Evolutionary conservation across 148 eudicot genomes (phyloP).

Genomic region (Polygonum aviculare): DNA sequence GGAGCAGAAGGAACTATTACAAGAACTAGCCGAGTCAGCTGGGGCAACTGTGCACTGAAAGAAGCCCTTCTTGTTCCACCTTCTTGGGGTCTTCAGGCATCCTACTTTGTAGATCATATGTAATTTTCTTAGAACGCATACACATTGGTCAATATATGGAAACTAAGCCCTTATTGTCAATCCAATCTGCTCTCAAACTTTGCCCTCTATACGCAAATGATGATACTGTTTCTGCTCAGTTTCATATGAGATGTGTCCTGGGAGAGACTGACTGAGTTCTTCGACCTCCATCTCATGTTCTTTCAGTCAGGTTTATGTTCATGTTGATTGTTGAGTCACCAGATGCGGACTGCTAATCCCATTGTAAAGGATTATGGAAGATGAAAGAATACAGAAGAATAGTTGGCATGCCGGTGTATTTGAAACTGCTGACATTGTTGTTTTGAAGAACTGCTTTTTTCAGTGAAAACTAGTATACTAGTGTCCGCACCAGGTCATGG

Average conservation of each 20-base stretch:
- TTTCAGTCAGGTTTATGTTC: neutral
- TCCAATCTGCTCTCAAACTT: neutral
- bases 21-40: slow-evolving; percentile 75
- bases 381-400: too few relatives aligned
- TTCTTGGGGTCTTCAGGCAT: neutral
- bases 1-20: slow-evolving; percentile 82
- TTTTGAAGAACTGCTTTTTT: too few relatives aligned
- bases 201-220: neutral
- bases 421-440: too few relatives aligned
- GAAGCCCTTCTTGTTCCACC: neutral
- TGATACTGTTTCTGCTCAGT: neutral
- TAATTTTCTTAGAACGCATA: neutral
- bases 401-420: too few relatives aligned
- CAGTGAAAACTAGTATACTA: too few relatives aligned
- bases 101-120: neutral
- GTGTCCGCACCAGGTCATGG: too few relatives aligned
- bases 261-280: neutral
- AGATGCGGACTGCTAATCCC: too few relatives aligned
- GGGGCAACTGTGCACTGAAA: slow-evolving; percentile 33
- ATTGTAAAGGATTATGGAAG: too few relatives aligned
- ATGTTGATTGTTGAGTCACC: too few relatives aligned
- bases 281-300: neutral
- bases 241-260: neutral
- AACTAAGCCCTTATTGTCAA: neutral
- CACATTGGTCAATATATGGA: neutral